Evolutionary conservation across 495 filamentous ascomycete genomes (phyloP).

Genomic region (Hypoxylon trugodes): DNA sequence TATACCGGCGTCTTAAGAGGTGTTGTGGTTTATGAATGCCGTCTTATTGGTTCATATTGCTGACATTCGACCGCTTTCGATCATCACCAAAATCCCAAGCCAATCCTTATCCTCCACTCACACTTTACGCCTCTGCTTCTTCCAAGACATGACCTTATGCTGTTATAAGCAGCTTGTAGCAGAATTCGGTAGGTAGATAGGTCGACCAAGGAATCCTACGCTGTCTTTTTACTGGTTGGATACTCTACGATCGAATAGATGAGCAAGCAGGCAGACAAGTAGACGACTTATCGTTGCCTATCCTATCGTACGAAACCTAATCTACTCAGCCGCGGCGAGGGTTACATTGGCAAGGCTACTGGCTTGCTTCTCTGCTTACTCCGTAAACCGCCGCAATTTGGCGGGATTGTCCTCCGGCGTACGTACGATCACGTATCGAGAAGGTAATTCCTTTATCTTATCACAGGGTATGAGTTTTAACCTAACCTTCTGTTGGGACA

Average conservation of each 20-base stretch:
- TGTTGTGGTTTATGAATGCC: constrained; percentile 2
- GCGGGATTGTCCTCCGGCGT: too few species aligned
- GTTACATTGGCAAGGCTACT: constrained; percentile 20
- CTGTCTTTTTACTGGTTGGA: constrained; percentile 9
- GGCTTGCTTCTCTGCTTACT: too few species aligned
- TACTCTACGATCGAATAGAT: constrained; percentile 2
- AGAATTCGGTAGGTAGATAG: constrained; percentile 10
- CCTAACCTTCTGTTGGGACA: too few species aligned
- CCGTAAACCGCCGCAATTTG: neutral
- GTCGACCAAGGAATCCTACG: constrained; percentile 30
- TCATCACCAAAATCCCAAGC: constrained; percentile 7
- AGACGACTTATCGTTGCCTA: too few species aligned
- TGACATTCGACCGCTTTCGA: constrained; percentile 17
- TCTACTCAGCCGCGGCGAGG: constrained; percentile 5
- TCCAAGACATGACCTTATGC: too few species aligned
- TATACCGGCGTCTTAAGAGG: constrained; percentile 19
- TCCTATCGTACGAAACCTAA: constrained; percentile 9
- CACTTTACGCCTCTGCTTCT: too few species aligned
- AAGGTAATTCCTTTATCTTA: too few species aligned
- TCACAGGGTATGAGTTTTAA: too few species aligned
- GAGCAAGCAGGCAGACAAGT: too few species aligned
- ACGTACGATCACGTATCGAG: too few species aligned
- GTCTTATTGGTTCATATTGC: constrained; percentile 17
- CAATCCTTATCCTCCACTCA: too few species aligned
- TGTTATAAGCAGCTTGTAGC: constrained; percentile 4